Conservation (phyloP, 768 basidiomycete species). For the Tulasnella sp. region DNA sequence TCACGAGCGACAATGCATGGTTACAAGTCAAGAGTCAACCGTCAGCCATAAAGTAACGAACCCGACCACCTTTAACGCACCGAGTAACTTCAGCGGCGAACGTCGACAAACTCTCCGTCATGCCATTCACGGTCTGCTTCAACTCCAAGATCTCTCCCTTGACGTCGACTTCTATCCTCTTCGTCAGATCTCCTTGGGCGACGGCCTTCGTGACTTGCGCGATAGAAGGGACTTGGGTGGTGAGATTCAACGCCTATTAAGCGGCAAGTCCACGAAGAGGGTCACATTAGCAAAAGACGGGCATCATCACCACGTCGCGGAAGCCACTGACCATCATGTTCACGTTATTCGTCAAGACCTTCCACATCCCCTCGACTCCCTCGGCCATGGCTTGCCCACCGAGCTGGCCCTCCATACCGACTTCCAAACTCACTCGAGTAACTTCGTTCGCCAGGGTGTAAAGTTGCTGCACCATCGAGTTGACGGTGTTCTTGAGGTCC, state of each 20-base stretch:
- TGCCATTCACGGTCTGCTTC: constrained; percentile 86
- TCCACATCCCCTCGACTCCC: constrained; percentile 46
- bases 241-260: constrained; percentile 29
- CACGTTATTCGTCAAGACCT: constrained; percentile 32
- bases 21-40: neutral
- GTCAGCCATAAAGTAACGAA: neutral
- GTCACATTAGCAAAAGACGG: neutral
- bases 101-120: constrained; percentile 82
- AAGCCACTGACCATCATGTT: constrained; percentile 28
- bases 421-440: constrained; percentile 42
- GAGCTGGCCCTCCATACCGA: constrained; percentile 42
- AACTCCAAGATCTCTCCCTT: constrained; percentile 84
- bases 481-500: constrained; percentile 42
- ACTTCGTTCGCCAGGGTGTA: constrained; percentile 30
- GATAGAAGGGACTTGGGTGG: constrained; percentile 34
- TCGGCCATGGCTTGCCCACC: constrained; percentile 34
- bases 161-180: constrained; percentile 81
- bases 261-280: neutral
- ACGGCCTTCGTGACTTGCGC: constrained; percentile 40
- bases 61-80: constrained; percentile 25
- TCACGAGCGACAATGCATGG: constrained; percentile 77
- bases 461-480: constrained; percentile 32
- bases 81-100: constrained; percentile 75
- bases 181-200: constrained; percentile 42
- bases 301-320: neutral